These are phyloP conservation scores for Fusarium sp. DNA, from an alignment of 2,329 filamentous ascomycete species.

Conservation along the genomic window DNA sequence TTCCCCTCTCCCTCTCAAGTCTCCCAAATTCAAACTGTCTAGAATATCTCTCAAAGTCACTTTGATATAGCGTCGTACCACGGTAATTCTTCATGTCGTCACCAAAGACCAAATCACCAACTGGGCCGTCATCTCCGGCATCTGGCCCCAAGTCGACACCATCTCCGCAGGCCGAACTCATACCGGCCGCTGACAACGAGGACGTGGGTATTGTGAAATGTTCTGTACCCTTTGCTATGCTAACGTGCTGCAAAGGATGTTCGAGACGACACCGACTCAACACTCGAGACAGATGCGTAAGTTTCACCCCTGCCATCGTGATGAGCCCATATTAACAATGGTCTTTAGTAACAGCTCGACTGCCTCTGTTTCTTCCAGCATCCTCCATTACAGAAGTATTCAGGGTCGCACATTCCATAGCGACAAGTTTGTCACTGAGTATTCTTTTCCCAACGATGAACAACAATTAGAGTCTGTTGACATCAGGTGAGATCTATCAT, in stretches of 20 bases:
- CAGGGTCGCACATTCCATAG: constrained; percentile 25
- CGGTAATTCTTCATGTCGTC: not conserved
- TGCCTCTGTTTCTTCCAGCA: constrained; percentile 17
- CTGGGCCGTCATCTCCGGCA: not conserved
- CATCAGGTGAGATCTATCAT: not conserved
- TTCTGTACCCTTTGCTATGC: fast-evolving
- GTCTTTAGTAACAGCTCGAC: constrained; percentile 3
- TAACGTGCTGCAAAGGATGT: not conserved
- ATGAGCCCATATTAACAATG: fast-evolving
- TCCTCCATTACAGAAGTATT: constrained; percentile 17
- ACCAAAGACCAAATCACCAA: not conserved
- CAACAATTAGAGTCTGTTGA: constrained; percentile 24
- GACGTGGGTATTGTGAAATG: not conserved
- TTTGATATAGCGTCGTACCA: too few species aligned
- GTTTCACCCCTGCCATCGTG: not conserved
- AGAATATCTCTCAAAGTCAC: not conserved
- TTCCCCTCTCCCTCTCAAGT: not conserved
- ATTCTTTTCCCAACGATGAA: constrained; percentile 22
- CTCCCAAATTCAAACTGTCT: not conserved
- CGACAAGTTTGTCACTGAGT: constrained; percentile 17
- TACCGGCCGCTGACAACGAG: not conserved
- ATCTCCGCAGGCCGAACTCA: not conserved
- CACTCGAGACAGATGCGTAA: not conserved
- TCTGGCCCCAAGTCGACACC: not conserved
- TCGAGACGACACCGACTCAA: not conserved